Conservation (phyloP, 2,329 filamentous ascomycete species). For the Paecilomyces niveus region DNA sequence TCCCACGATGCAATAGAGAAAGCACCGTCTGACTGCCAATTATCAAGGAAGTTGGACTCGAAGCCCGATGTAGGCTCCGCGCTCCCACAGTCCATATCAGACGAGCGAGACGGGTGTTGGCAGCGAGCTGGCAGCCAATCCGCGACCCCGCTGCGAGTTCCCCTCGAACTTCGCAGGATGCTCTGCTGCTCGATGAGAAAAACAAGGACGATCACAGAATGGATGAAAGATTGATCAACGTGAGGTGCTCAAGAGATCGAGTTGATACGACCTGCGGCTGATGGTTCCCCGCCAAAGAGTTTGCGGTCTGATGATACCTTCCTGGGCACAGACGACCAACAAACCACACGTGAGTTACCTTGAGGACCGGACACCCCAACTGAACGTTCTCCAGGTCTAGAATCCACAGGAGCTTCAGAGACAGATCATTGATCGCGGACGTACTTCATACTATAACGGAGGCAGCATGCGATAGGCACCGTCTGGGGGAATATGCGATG, state of each 20-base stretch:
- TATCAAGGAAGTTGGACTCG: constrained; percentile 35
- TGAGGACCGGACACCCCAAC: background rate
- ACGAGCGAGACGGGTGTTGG: background rate
- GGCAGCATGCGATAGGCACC: background rate
- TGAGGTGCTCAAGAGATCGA: background rate
- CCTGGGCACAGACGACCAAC: background rate
- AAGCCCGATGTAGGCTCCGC: constrained; percentile 31
- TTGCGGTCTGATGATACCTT: constrained; percentile 9
- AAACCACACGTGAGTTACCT: background rate
- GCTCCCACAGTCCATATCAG: constrained; percentile 33
- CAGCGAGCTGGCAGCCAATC: background rate
- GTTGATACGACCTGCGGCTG: background rate
- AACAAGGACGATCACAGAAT: background rate
- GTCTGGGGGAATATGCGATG: background rate
- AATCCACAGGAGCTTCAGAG: background rate
- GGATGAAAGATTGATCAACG: background rate
- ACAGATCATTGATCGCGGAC: background rate
- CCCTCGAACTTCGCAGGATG: background rate
- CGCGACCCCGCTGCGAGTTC: background rate
- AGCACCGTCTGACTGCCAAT: constrained; percentile 28
- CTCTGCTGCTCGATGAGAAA: background rate
- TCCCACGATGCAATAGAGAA: constrained; percentile 31
- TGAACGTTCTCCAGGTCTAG: background rate
- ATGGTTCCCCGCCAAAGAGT: constrained; percentile 17
- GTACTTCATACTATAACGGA: background rate